Conservation (phyloP, 2,329 filamentous ascomycete species). For the Penicillium sp. region DNA sequence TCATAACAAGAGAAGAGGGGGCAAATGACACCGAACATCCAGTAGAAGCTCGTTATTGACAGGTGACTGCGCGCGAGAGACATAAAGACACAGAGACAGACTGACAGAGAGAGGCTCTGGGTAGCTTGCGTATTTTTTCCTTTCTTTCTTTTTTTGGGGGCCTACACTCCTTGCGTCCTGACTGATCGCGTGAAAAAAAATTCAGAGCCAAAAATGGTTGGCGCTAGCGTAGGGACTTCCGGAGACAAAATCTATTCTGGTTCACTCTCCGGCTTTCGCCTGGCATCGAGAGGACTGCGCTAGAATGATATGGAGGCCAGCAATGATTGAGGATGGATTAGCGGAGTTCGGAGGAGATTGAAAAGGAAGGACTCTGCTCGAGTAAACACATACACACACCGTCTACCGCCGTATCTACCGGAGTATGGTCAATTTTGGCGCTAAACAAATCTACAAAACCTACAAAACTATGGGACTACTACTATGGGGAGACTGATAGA, state of each 20-base stretch:
- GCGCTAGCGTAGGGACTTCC: conserved; percentile 19
- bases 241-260: conserved; percentile 20
- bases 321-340: not conserved
- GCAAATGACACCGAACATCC: not conserved
- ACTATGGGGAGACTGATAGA: not conserved
- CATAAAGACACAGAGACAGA: not conserved
- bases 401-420: not conserved
- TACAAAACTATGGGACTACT: not conserved
- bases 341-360: not conserved
- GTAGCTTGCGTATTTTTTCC: conserved; percentile 4
- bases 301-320: not conserved
- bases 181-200: conserved; percentile 12
- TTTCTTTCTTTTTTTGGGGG: not conserved
- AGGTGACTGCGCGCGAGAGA: not conserved
- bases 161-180: conserved; percentile 13
- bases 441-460: not conserved
- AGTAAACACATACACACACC: not conserved
- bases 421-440: not conserved
- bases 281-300: not conserved
- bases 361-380: not conserved
- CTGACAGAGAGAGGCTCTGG: not conserved
- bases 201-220: not conserved
- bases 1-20: not conserved
- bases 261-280: conserved; percentile 15
- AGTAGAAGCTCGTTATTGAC: not conserved